Percentiles rank a stretch among this genome's conserved stretches.
Conservation (phyloP, 306 rosid species). For the Carpinus viminea region DNA sequence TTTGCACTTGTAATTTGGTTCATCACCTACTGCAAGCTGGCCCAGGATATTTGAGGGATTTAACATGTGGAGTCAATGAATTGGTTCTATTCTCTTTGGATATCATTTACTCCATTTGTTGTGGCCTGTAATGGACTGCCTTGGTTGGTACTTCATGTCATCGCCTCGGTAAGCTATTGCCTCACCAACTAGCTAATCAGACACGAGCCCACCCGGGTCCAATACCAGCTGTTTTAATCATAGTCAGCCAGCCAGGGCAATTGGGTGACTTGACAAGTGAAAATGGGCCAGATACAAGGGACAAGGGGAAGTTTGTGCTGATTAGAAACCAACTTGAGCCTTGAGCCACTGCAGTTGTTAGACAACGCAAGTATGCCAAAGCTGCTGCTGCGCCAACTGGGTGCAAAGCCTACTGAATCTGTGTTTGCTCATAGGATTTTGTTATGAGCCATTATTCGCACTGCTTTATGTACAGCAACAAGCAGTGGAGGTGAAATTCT, state of each 20-base stretch:
- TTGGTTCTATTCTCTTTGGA: not conserved
- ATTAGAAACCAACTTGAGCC: not conserved
- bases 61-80: slow-evolving; percentile 18
- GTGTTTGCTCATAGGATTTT: not conserved
- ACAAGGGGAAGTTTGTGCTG: not conserved
- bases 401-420: not conserved
- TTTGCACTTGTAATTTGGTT: slow-evolving; percentile 20
- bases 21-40: slow-evolving; percentile 25
- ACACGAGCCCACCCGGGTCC: slow-evolving; percentile 2
- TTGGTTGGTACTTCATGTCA: not conserved
- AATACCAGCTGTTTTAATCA: slow-evolving; percentile 1
- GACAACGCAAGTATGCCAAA: not conserved
- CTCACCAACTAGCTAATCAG: too few relatives aligned
- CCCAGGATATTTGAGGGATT: slow-evolving; percentile 14
- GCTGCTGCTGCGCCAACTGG: slow-evolving; percentile 11
- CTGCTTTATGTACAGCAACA: not conserved
- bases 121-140: slow-evolving; percentile 9
- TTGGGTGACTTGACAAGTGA: not conserved
- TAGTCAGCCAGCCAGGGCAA: slow-evolving; percentile 4
- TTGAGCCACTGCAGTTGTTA: slow-evolving; percentile 1
- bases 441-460: not conserved
- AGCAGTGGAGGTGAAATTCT: not conserved
- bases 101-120: slow-evolving; percentile 4
- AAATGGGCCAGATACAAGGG: not conserved
- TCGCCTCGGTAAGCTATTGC: not conserved